phyloP scores from a whole-genome alignment of 169 alveolate species.

The Plasmodium malariae region DNA sequence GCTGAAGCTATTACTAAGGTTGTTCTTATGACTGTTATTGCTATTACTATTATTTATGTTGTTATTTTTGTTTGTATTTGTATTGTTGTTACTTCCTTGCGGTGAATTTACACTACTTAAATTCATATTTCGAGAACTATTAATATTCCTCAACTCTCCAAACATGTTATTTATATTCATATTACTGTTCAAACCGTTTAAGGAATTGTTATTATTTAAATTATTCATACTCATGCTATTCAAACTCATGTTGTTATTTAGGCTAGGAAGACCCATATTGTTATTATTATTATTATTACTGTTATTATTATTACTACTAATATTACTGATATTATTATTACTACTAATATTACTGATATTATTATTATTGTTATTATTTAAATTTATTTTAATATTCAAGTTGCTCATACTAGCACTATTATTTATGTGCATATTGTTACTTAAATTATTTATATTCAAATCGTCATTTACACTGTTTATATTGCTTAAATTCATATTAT shows the following conservation, averaged over 20 bases:
- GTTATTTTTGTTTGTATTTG: no score
- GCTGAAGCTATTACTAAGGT: neutral
- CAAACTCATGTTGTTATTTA: constrained; percentile 10
- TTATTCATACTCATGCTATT: constrained; percentile 16
- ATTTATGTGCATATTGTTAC: neutral
- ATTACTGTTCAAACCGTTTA: constrained; percentile 13
- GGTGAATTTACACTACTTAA: neutral
- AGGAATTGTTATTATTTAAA: neutral
- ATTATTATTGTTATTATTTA: constrained; percentile 8
- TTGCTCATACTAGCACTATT: constrained; percentile 2
- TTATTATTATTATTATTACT: no score
- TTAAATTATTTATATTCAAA: neutral
- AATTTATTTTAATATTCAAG: neutral
- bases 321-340: constrained; percentile 8
- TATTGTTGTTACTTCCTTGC: constrained; percentile 2
- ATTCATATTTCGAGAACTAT: neutral
- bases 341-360: neutral
- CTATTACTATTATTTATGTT: no score
- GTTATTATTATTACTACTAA: no score
- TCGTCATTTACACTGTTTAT: constrained; percentile 10
- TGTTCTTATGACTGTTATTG: no score
- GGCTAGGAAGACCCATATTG: no score
- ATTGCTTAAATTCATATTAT: neutral
- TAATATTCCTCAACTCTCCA: constrained; percentile 2
- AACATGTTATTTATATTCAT: constrained; percentile 26